These are phyloP conservation scores for Venturiaceae sp. DNA, from an alignment of 2,329 filamentous ascomycete genomes.

Conservation along the genomic window DNA sequence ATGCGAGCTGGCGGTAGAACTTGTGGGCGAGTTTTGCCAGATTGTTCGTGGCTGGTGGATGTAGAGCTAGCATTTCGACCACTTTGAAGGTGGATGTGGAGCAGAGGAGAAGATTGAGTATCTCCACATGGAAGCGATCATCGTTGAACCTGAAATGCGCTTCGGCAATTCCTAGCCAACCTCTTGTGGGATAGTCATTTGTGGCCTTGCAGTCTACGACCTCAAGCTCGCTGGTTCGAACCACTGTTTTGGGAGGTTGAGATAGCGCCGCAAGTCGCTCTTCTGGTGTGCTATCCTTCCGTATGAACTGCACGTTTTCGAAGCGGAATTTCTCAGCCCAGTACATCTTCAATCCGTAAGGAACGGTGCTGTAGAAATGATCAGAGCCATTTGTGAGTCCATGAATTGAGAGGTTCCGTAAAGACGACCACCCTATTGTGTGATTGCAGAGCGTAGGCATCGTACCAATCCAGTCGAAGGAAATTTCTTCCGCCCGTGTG, in stretches of 20 bases:
- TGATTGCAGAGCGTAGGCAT: not conserved
- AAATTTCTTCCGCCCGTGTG: not conserved
- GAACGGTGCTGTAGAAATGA: not conserved
- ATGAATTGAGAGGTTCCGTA: not conserved
- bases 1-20: no score
- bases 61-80: no score
- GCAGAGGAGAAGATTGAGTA: no score
- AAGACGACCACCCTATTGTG: not conserved
- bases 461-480: not conserved
- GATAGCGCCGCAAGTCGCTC: no score
- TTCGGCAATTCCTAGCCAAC: not conserved
- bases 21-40: no score
- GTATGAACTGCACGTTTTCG: not conserved
- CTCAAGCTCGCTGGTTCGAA: not conserved
- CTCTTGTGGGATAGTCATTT: not conserved
- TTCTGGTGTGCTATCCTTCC: not conserved
- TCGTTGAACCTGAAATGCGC: not conserved
- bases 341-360: not conserved
- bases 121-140: not conserved
- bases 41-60: no score
- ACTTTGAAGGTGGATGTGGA: no score
- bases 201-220: not conserved
- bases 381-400: not conserved
- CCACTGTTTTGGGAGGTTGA: not conserved
- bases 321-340: not conserved